These are phyloP conservation scores for Pelargonium myrrhifolium DNA, from an alignment of 441 rosid species.

Conservation along the genomic window DNA sequence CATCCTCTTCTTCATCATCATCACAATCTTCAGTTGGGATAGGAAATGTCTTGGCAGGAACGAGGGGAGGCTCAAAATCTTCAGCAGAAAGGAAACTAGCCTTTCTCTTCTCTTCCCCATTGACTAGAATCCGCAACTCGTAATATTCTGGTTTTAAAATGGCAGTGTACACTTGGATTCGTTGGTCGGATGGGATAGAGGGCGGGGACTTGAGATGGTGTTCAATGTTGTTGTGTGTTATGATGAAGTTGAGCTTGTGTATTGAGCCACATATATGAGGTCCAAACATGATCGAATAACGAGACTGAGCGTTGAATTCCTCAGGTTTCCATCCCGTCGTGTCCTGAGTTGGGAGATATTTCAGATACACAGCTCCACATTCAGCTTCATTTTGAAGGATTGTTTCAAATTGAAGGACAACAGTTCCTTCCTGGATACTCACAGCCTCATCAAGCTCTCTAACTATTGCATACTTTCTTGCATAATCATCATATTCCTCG, in stretches of 20 bases:
- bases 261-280: slow-evolving; percentile 29
- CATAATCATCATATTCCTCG: slow-evolving; percentile 14
- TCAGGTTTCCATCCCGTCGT: slow-evolving; percentile 13
- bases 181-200: slow-evolving; percentile 21
- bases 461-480: too few species aligned
- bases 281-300: slow-evolving; percentile 32
- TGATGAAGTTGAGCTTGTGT: slow-evolving; percentile 28
- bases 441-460: too few species aligned
- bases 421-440: too few species aligned
- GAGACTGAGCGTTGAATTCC: slow-evolving; percentile 23
- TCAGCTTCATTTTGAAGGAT: neutral
- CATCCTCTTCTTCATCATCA: slow-evolving; percentile 34
- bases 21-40: slow-evolving; percentile 36
- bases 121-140: slow-evolving; percentile 19
- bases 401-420: too few species aligned
- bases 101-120: slow-evolving; percentile 16
- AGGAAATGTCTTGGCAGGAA: slow-evolving; percentile 23
- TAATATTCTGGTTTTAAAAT: slow-evolving; percentile 25
- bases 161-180: slow-evolving; percentile 30
- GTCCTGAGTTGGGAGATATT: slow-evolving; percentile 9
- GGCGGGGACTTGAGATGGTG: slow-evolving; percentile 29
- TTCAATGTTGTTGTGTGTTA: slow-evolving; percentile 2
- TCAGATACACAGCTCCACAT: too few species aligned
- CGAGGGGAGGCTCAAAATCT: too few species aligned
- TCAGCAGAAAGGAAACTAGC: too few species aligned